Evolutionary conservation across 257 asterid species (phyloP).

Genomic region (Ligustrum vulgare): DNA sequence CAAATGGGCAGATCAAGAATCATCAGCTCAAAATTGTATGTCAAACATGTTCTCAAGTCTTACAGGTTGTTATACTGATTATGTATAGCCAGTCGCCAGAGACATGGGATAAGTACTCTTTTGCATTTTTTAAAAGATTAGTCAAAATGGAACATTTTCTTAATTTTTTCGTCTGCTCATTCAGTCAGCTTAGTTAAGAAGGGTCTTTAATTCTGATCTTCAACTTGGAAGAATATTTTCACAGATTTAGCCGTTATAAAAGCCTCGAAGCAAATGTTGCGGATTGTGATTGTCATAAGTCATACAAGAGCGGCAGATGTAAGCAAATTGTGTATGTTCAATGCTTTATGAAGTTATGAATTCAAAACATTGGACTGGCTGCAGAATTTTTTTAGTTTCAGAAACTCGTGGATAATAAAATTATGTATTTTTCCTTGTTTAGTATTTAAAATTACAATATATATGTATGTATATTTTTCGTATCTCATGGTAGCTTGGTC

Average conservation of each 20-base stretch:
- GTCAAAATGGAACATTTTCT: slow-evolving; percentile 25
- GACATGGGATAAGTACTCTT: slow-evolving; percentile 32
- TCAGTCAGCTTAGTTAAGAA: slow-evolving; percentile 26
- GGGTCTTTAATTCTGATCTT: slow-evolving; percentile 20
- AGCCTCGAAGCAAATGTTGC: background rate
- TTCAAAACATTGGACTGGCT: slow-evolving; percentile 1
- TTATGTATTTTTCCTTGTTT: background rate
- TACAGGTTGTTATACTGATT: slow-evolving; percentile 32
- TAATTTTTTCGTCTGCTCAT: slow-evolving; percentile 31
- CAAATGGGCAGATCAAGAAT: slow-evolving; percentile 28
- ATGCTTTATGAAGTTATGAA: slow-evolving; percentile 22
- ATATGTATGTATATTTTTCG: background rate
- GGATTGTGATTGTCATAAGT: too few relatives aligned
- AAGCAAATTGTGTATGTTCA: slow-evolving; percentile 25
- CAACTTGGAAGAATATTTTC: slow-evolving; percentile 1
- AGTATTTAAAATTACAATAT: background rate
- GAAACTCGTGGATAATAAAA: background rate
- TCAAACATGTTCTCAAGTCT: slow-evolving; percentile 26
- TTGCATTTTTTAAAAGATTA: slow-evolving; percentile 2
- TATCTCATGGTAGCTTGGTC: background rate
- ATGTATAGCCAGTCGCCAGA: slow-evolving; percentile 44
- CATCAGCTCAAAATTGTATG: slow-evolving; percentile 23
- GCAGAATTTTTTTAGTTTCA: slow-evolving; percentile 24
- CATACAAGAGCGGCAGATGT: slow-evolving; percentile 6
- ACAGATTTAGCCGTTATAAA: slow-evolving; percentile 1